Evolutionary conservation across 345 rosid genomes (phyloP).

Genomic region (Brassica nigra): DNA sequence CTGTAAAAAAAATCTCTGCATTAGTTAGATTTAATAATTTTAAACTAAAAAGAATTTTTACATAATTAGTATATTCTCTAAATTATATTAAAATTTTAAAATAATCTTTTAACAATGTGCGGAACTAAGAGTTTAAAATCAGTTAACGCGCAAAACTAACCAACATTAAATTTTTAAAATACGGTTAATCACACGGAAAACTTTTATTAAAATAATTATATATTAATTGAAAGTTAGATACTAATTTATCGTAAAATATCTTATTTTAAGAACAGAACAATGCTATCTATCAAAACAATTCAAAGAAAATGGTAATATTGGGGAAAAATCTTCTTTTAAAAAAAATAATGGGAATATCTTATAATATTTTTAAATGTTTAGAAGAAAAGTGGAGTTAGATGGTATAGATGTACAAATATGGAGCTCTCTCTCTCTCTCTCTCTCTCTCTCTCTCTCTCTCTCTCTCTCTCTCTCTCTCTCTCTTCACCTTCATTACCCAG

Average conservation of each 20-base stretch:
- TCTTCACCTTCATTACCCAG: conserved; percentile 23
- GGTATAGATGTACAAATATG: no score
- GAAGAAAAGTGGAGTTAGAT: not conserved
- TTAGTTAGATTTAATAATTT: not conserved
- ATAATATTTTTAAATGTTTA: not conserved
- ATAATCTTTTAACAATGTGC: not conserved
- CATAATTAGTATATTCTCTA: not conserved
- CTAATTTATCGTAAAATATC: no score
- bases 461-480: conserved; percentile 25
- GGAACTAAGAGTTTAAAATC: not conserved
- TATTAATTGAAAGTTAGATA: no score
- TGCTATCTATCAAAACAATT: not conserved
- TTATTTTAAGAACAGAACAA: not conserved
- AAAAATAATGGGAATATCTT: not conserved
- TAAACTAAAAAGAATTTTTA: not conserved
- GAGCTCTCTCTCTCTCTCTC: not conserved
- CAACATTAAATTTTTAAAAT: not conserved
- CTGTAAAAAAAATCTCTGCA: not conserved
- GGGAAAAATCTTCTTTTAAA: not conserved
- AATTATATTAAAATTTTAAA: no score
- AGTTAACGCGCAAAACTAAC: not conserved
- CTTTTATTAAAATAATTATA: no score
- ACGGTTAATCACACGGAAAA: no score
- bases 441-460: no score
- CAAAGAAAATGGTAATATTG: not conserved